phyloP scores from a whole-genome alignment of 345 rosid species.

The Luvunga scandens region DNA sequence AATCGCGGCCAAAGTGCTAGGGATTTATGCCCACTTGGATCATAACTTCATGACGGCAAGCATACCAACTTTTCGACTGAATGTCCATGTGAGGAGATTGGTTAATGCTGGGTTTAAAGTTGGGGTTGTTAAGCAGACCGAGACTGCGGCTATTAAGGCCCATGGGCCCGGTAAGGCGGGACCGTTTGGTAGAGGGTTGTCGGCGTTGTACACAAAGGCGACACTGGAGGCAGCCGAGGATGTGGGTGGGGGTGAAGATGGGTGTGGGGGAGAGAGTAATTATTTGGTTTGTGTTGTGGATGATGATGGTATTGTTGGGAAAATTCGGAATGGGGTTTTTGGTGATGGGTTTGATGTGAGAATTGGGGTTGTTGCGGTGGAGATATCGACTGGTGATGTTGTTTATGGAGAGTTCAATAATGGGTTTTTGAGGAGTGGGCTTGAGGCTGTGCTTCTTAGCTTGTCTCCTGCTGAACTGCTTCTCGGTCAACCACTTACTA shows the following conservation, averaged over 20 bases:
- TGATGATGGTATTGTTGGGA: constrained; percentile 21
- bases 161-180: constrained; percentile 61
- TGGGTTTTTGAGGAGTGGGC: constrained; percentile 67
- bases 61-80: constrained; percentile 83
- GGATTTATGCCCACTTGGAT: constrained; percentile 78
- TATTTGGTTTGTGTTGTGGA: constrained; percentile 84
- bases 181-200: constrained; percentile 75
- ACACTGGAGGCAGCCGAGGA: constrained; percentile 91
- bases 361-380: constrained; percentile 80
- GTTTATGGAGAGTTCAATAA: constrained; percentile 78
- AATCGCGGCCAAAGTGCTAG: constrained; percentile 68
- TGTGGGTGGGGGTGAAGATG: constrained; percentile 64
- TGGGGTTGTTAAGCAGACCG: constrained; percentile 96
- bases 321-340: constrained; percentile 18
- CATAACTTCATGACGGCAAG: constrained; percentile 87
- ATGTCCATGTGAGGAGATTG: constrained; percentile 77
- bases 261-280: constrained; percentile 61
- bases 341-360: constrained; percentile 51
- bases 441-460: constrained; percentile 78
- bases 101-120: constrained; percentile 86
- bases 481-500: constrained; percentile 68
- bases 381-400: constrained; percentile 89
- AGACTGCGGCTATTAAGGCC: constrained; percentile 89
- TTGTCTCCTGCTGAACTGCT: constrained; percentile 88
- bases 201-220: constrained; percentile 86